Evolutionary conservation across 225 moss, liverwort and hornwort genomes (phyloP).

Genomic region (Pseudisothecium myosuroides): DNA sequence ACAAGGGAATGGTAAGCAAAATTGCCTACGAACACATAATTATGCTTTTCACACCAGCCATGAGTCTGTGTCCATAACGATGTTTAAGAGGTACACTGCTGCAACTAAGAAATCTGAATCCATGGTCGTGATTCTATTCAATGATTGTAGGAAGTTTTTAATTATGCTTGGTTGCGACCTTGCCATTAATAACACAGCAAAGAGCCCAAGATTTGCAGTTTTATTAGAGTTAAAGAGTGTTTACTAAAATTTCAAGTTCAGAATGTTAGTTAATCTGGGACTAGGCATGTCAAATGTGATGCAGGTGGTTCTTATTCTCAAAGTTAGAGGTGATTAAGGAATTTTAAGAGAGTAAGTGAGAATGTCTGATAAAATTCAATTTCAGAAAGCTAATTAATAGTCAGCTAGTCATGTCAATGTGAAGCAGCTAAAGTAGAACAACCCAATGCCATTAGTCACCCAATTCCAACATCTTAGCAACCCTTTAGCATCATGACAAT

Average conservation of each 20-base stretch:
- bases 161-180: background rate
- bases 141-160: background rate
- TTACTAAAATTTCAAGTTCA: background rate
- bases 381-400: background rate
- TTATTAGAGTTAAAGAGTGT: background rate
- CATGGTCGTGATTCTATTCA: background rate
- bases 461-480: background rate
- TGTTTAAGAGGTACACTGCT: background rate
- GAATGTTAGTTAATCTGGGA: background rate
- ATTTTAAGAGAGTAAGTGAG: background rate
- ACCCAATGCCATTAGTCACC: rapidly evolving
- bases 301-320: background rate
- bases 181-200: background rate
- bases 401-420: background rate
- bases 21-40: no score
- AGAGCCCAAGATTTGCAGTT: no score
- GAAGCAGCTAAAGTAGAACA: background rate
- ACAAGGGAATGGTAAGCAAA: conserved; percentile 72
- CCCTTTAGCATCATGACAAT: background rate
- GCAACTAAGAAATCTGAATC: background rate
- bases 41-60: background rate
- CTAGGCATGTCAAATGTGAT: background rate
- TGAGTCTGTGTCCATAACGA: background rate
- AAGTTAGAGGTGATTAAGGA: background rate
- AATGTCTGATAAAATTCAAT: background rate